Evolutionary conservation across 495 filamentous ascomycete species (phyloP), one percentile per base, ranked within the genome.

Genomic region (Neurospora sp.): DNA sequence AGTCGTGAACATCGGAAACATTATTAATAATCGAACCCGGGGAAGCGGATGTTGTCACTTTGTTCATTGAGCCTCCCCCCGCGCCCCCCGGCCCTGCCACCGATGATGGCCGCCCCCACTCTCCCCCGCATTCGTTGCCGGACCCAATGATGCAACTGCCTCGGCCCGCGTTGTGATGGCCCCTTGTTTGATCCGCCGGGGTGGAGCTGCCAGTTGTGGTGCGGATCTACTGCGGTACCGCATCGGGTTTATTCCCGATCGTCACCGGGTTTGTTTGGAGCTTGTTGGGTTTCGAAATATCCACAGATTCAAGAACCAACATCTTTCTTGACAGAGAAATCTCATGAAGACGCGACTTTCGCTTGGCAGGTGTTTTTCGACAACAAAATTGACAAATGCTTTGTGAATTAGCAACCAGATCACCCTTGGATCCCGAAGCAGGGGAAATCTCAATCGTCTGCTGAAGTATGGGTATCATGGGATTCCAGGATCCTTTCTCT

Each of bases 381-480:
- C 7, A 66, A 66, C 6, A 37, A 16, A 35, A 9, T 66, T 66
- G 54, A 66, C 54, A 66, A 66, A 66, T 35, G 54, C 54, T 62
- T 62, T 35, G 54, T 66, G 54, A 66, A 66, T 35, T 66, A 35
- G 54, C 54, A 66, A 66, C 54, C 54, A 66, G 27, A 66, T 37
- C 23, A 62, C 54, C 54, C 54, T 62, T 62, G 54, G 54, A 62
- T 62, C 54, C 54, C 54, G 54, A 16, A 62, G 54, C 54, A 66
- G 54, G 27, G 27, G 48, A 14, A 27, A 66, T 66, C 27, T 37
- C 14, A 66, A 66, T 66, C 54, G 54, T 66, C 54, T 66, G 54
- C 27, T 37, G 54, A 66, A 66, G 54, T 54, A 54, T 75, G 79
- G 79, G 79, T 80, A 79, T 80, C 79, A 80, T 71, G 73, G 42